Conservation (phyloP, 495 filamentous ascomycete species). For the Aspergillus affinis region DNA sequence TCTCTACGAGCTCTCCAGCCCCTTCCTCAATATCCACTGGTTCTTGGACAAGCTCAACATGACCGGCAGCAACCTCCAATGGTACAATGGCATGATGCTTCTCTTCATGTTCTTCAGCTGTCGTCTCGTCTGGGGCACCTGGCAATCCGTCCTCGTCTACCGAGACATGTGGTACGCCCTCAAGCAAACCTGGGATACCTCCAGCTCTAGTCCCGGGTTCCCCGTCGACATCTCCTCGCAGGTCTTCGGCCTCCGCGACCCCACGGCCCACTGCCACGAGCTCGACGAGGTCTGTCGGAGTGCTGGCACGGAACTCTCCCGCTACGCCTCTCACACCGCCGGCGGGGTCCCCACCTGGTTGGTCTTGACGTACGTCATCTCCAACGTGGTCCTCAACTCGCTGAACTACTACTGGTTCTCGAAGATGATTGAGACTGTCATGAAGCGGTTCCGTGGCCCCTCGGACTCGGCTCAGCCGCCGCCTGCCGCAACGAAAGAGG, state of each 20-base stretch:
- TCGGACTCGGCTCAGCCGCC: conserved; percentile 5
- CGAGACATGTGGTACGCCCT: conserved; percentile 73
- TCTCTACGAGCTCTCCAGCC: conserved; percentile 94
- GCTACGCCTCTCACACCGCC: conserved; percentile 47
- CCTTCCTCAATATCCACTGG: conserved; percentile 97
- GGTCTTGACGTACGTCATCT: conserved; percentile 67
- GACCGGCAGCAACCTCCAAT: conserved; percentile 79
- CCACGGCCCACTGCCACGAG: conserved; percentile 34
- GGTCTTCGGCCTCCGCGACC: conserved; percentile 38
- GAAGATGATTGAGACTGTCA: conserved; percentile 91
- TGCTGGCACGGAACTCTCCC: conserved; percentile 49
- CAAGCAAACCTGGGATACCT: conserved; percentile 38
- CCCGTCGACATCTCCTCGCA: conserved; percentile 35
- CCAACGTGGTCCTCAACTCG: conserved; percentile 78
- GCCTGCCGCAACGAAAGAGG: conserved; percentile 14
- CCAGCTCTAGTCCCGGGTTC: conserved; percentile 22
- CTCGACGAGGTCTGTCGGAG: conserved; percentile 34
- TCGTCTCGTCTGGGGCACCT: conserved; percentile 89
- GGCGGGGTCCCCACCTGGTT: conserved; percentile 74
- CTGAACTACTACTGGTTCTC: conserved; percentile 96
- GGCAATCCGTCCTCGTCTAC: conserved; percentile 74
- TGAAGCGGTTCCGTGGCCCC: conserved; percentile 74
- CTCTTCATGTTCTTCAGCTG: conserved; percentile 76
- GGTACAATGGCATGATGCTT: conserved; percentile 78
- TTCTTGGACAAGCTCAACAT: conserved; percentile 97